Conservation (phyloP, 2,329 filamentous ascomycete genomes). For the Aspergillus ochraceus region DNA sequence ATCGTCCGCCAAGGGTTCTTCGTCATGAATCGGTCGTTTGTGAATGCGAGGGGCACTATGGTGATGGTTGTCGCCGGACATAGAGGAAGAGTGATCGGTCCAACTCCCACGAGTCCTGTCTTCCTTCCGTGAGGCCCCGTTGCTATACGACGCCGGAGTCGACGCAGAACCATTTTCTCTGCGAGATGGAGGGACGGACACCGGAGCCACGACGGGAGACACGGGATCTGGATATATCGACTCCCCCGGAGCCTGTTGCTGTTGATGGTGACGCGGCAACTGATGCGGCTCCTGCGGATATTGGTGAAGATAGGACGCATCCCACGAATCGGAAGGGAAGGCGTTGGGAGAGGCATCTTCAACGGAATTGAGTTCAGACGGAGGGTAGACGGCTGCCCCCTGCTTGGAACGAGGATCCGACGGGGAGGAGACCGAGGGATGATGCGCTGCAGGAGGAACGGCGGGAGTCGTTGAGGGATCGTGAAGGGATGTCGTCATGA, state of each 20-base stretch:
- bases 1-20: slow-evolving; percentile 26
- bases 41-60: slow-evolving; percentile 24
- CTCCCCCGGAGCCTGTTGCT: slow-evolving; percentile 16
- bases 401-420: slow-evolving; percentile 9
- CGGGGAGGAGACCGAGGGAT: slow-evolving; percentile 9
- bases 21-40: slow-evolving; percentile 29
- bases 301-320: slow-evolving; percentile 19
- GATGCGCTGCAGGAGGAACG: slow-evolving; percentile 20
- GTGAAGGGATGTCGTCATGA: slow-evolving; percentile 23
- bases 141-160: slow-evolving; percentile 26
- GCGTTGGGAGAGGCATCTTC: slow-evolving; percentile 20
- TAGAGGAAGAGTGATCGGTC: slow-evolving; percentile 36
- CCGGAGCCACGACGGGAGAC: slow-evolving; percentile 16
- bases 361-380: slow-evolving; percentile 21
- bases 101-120: slow-evolving; percentile 30
- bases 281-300: slow-evolving; percentile 11
- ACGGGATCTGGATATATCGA: slow-evolving; percentile 20
- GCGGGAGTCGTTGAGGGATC: slow-evolving; percentile 13
- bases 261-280: not conserved
- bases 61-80: slow-evolving; percentile 31
- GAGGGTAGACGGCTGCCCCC: slow-evolving; percentile 11
- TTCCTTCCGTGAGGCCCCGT: slow-evolving; percentile 30
- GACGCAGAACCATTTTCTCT: slow-evolving; percentile 24
- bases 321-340: slow-evolving; percentile 24
- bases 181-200: slow-evolving; percentile 23